These are phyloP conservation scores for Monascus ruber DNA, from an alignment of 2,329 filamentous ascomycete species.

Conservation along the genomic window DNA sequence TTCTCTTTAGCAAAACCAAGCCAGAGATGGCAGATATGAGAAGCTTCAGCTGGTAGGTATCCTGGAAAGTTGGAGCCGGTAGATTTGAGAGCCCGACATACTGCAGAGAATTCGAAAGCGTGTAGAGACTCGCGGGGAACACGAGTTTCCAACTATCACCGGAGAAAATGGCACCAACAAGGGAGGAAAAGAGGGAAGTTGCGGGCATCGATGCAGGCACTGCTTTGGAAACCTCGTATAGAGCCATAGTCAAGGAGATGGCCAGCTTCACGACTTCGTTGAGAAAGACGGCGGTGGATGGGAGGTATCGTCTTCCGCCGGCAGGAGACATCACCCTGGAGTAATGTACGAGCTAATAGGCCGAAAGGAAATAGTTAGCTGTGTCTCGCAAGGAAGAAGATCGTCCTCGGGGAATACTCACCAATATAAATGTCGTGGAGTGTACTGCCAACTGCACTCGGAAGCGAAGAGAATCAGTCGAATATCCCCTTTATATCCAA, in stretches of 20 bases:
- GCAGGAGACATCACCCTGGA: slow-evolving; percentile 82
- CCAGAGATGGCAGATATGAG: slow-evolving; percentile 82
- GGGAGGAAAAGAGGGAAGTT: slow-evolving; percentile 66
- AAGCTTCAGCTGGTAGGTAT: slow-evolving; percentile 90
- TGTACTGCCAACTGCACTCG: slow-evolving; percentile 30
- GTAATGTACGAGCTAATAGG: slow-evolving; percentile 75
- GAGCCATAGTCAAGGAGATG: slow-evolving; percentile 72
- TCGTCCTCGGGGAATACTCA: slow-evolving; percentile 13
- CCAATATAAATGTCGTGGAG: slow-evolving; percentile 33
- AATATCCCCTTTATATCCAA: not conserved
- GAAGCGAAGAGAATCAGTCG: slow-evolving; percentile 1
- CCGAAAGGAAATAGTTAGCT: not conserved
- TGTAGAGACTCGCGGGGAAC: slow-evolving; percentile 79
- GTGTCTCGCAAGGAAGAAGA: too few relatives aligned
- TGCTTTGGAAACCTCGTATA: slow-evolving; percentile 74
- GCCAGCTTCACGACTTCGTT: slow-evolving; percentile 86
- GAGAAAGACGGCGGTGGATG: slow-evolving; percentile 86
- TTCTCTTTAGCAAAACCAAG: slow-evolving; percentile 61
- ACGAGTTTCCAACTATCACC: slow-evolving; percentile 92
- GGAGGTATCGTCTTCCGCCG: slow-evolving; percentile 77
- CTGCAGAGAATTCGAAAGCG: slow-evolving; percentile 83
- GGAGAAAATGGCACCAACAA: slow-evolving; percentile 71
- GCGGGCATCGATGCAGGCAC: slow-evolving; percentile 68
- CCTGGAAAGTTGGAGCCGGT: slow-evolving; percentile 85
- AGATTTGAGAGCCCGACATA: slow-evolving; percentile 86